phyloP scores from a whole-genome alignment of 441 rosid species.

The Euphorbia celastroides region DNA sequence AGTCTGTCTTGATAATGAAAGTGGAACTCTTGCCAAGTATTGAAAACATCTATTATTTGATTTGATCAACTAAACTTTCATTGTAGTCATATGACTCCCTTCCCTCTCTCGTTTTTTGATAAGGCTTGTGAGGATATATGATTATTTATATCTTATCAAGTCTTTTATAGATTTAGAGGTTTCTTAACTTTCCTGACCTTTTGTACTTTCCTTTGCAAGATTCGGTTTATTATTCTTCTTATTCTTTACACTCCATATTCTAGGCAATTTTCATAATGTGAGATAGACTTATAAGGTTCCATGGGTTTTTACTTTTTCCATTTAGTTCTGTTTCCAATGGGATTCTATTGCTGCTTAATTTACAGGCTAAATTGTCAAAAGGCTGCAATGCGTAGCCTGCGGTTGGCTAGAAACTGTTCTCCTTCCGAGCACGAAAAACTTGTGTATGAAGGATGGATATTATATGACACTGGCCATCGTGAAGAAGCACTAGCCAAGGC shows the following conservation, averaged over 20 bases:
- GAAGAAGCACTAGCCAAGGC: slow-evolving; percentile 96
- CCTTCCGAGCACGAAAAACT: slow-evolving; percentile 78
- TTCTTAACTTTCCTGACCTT: not conserved
- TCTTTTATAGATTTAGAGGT: not conserved
- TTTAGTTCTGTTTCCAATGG: not conserved
- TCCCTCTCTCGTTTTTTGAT: not conserved
- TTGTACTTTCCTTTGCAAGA: not conserved
- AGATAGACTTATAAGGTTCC: not conserved
- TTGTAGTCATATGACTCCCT: not conserved
- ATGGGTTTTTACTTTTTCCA: not conserved
- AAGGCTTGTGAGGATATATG: not conserved
- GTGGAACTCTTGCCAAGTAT: not conserved
- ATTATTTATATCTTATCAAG: not conserved
- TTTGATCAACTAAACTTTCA: not conserved
- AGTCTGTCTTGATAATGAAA: not conserved
- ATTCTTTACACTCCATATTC: not conserved
- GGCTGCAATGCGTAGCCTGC: slow-evolving; percentile 88
- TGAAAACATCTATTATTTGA: not conserved
- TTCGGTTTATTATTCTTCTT: not conserved
- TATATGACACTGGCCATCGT: slow-evolving; percentile 90
- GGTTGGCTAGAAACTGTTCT: slow-evolving; percentile 85
- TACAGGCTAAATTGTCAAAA: slow-evolving; percentile 89
- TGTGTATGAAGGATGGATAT: slow-evolving; percentile 96
- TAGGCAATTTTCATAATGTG: not conserved
- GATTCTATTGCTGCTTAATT: slow-evolving; percentile 15